Evolutionary conservation across 1,284 basidiomycete species (phyloP).

Genomic region (Fomitopsis palustris): DNA sequence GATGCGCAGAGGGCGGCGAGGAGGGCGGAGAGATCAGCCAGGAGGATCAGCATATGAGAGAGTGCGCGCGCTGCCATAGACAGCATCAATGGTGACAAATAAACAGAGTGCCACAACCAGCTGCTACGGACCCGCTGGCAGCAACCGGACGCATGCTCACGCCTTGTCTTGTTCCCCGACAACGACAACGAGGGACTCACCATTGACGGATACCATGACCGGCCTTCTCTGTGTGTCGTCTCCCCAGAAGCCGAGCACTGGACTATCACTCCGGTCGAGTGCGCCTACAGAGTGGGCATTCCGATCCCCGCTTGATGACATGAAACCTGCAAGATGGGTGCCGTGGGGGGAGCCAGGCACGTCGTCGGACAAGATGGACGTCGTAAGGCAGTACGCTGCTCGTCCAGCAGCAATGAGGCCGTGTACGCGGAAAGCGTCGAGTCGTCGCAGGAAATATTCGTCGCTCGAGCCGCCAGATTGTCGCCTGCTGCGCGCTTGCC

Average conservation of each 20-base stretch:
- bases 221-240: background rate
- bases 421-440: background rate
- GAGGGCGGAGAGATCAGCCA: conserved; percentile 7
- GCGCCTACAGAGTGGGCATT: background rate
- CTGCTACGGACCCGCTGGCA: background rate
- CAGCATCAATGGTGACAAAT: conserved; percentile 8
- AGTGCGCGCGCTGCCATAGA: background rate
- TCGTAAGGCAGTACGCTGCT: background rate
- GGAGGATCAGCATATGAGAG: conserved; percentile 5
- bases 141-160: background rate
- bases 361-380: background rate
- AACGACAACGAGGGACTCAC: conserved; percentile 1
- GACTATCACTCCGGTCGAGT: conserved; percentile 7
- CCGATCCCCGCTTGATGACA: background rate
- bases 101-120: conserved; percentile 6
- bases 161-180: background rate
- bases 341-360: background rate
- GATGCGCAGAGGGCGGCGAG: background rate
- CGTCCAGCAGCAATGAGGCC: background rate
- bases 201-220: background rate
- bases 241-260: conserved; percentile 8
- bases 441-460: background rate
- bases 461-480: background rate
- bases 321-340: background rate
- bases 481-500: background rate